Percentiles rank a stretch among this genome's conserved stretches.
phyloP scores from a whole-genome alignment of 2,329 filamentous ascomycete genomes.

The Blastomyces silverae region DNA sequence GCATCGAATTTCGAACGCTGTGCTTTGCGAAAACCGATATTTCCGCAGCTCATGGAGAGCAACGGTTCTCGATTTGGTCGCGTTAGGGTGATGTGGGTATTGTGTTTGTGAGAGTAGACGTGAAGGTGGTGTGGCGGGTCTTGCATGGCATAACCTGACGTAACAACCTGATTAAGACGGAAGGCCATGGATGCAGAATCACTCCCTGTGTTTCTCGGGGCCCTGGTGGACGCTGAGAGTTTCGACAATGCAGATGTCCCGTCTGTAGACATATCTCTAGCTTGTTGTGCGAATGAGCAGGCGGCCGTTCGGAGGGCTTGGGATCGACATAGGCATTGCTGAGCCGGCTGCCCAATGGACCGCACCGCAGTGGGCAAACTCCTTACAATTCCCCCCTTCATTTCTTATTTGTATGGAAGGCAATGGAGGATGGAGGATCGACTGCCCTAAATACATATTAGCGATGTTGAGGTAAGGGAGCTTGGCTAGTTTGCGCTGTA shows the following conservation, averaged over 20 bases:
- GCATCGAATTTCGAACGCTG: slow-evolving; percentile 80
- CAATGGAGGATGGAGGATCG: background rate
- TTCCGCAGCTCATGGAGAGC: slow-evolving; percentile 72
- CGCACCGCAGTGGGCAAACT: slow-evolving; percentile 9
- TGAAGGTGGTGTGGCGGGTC: slow-evolving; percentile 61
- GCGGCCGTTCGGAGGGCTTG: background rate
- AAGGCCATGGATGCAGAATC: slow-evolving; percentile 15
- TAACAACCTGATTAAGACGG: slow-evolving; percentile 30
- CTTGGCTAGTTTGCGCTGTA: background rate
- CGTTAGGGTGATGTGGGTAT: slow-evolving; percentile 87
- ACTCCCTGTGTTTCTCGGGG: background rate
- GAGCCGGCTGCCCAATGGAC: slow-evolving; percentile 5
- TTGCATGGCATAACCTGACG: slow-evolving; percentile 4
- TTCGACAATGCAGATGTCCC: slow-evolving; percentile 7
- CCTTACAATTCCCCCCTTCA: slow-evolving; percentile 6
- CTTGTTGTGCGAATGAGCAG: background rate
- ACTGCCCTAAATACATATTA: slow-evolving; percentile 6
- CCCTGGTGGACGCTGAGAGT: slow-evolving; percentile 7
- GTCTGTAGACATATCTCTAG: slow-evolving; percentile 3
- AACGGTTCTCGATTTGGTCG: slow-evolving; percentile 72
- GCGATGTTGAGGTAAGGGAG: background rate
- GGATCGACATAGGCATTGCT: slow-evolving; percentile 4
- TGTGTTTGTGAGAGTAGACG: slow-evolving; percentile 83
- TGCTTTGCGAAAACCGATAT: slow-evolving; percentile 84
- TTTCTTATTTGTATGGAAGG: background rate